phyloP scores from a whole-genome alignment of 2,329 filamentous ascomycete species.

The Emergomyces pasteurianus region DNA sequence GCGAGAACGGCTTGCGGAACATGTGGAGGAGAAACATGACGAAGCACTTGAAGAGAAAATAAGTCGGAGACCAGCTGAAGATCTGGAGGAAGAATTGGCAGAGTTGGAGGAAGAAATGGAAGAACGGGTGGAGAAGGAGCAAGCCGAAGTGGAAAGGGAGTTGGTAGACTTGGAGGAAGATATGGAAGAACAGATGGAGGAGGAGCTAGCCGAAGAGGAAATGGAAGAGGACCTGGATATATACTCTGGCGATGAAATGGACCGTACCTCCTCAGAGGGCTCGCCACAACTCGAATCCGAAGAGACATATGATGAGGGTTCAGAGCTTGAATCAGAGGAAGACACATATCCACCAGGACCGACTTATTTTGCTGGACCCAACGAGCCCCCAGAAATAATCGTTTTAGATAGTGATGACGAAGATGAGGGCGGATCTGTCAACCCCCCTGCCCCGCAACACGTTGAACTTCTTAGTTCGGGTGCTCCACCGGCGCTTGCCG shows the following conservation, averaged over 20 bases:
- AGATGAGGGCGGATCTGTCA: not conserved
- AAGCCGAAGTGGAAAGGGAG: not conserved
- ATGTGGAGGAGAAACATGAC: slow-evolving; percentile 1
- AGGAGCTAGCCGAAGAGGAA: slow-evolving; percentile 1
- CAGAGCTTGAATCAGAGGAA: not conserved
- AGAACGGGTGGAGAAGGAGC: not conserved
- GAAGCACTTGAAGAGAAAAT: slow-evolving; percentile 7
- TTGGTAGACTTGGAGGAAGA: no score
- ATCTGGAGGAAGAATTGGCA: not conserved
- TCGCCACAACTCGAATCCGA: slow-evolving; percentile 3
- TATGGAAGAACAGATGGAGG: not conserved
- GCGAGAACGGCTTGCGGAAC: not conserved
- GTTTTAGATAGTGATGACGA: slow-evolving; percentile 32
- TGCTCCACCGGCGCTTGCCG: not conserved
- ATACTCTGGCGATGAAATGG: slow-evolving; percentile 1
- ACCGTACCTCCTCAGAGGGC: not conserved
- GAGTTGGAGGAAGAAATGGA: not conserved
- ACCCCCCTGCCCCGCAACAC: not conserved
- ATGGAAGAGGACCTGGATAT: slow-evolving; percentile 9
- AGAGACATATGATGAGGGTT: not conserved
- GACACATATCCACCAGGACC: not conserved
- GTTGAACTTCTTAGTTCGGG: not conserved
- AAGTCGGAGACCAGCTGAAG: not conserved
- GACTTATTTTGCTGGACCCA: slow-evolving; percentile 7
- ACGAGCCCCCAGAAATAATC: slow-evolving; percentile 24